Evolutionary conservation across 495 filamentous ascomycete genomes (phyloP).

Genomic region (Beverwykella pulmonaria): DNA sequence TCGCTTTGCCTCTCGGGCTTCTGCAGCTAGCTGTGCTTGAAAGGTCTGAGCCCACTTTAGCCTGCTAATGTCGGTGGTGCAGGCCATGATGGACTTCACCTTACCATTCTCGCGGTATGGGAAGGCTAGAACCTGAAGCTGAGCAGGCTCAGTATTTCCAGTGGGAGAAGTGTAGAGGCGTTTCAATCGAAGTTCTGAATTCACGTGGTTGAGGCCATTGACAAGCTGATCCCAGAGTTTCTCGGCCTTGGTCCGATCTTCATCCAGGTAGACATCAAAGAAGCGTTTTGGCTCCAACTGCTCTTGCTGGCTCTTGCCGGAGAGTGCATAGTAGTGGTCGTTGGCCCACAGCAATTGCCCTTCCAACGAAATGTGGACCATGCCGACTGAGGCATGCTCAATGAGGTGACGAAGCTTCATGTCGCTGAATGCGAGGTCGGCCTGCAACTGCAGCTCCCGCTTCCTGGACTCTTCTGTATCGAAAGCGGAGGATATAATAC

Average conservation of each 20-base stretch:
- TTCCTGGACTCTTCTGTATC: constrained; percentile 10
- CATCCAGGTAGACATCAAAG: constrained; percentile 19
- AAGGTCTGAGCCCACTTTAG: constrained; percentile 41
- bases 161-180: constrained; percentile 23
- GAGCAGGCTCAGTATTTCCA: constrained; percentile 24
- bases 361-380: constrained; percentile 18
- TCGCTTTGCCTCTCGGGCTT: constrained; percentile 40
- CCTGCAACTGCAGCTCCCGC: constrained; percentile 18
- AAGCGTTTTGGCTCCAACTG: constrained; percentile 3
- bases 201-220: constrained; percentile 16
- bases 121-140: constrained; percentile 26
- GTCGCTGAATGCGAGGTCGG: constrained; percentile 23
- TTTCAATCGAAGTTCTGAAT: constrained; percentile 20
- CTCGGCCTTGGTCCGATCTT: constrained; percentile 16
- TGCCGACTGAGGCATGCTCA: constrained; percentile 33
- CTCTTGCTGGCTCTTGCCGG: background rate
- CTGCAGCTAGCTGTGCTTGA: constrained; percentile 39
- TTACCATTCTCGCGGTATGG: constrained; percentile 25
- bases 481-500: constrained; percentile 11
- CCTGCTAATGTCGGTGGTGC: constrained; percentile 41
- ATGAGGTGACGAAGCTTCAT: constrained; percentile 27
- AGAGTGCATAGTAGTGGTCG: constrained; percentile 24
- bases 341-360: constrained; percentile 31
- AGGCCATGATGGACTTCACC: constrained; percentile 26
- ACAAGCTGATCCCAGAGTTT: constrained; percentile 1